phyloP scores from a whole-genome alignment of 495 filamentous ascomycete genomes.

The Neurospora cerealis region DNA sequence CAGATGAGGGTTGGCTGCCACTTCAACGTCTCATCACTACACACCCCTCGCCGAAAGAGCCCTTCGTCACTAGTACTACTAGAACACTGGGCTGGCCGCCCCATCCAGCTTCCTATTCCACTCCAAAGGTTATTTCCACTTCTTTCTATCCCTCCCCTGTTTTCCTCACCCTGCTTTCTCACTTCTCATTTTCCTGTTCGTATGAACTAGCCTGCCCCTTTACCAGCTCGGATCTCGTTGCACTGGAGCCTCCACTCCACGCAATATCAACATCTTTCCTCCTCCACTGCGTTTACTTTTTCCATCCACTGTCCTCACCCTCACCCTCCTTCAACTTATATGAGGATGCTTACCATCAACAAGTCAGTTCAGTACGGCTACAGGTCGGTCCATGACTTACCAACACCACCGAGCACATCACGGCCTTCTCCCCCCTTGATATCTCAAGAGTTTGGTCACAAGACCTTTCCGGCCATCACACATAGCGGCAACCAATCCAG shows the following conservation, averaged over 20 bases:
- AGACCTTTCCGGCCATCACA: slow-evolving; percentile 27
- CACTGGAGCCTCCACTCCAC: background rate
- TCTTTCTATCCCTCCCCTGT: slow-evolving; percentile 18
- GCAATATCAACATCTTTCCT: slow-evolving; percentile 1
- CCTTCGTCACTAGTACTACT: slow-evolving; percentile 20
- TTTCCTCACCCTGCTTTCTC: slow-evolving; percentile 4
- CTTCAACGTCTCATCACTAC: slow-evolving; percentile 41
- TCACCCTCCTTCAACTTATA: slow-evolving; percentile 11
- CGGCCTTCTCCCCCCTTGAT: slow-evolving; percentile 51
- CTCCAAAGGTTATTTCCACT: slow-evolving; percentile 39
- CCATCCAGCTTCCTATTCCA: slow-evolving; percentile 38
- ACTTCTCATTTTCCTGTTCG: slow-evolving; percentile 4
- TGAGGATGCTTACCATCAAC: slow-evolving; percentile 58
- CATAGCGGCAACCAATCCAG: slow-evolving; percentile 32
- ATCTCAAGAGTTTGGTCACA: slow-evolving; percentile 38
- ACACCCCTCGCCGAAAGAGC: slow-evolving; percentile 32
- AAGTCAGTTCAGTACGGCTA: slow-evolving; percentile 57
- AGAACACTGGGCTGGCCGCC: slow-evolving; percentile 39
- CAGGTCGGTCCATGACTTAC: slow-evolving; percentile 60
- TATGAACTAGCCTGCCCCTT: background rate
- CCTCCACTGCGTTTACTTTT: slow-evolving; percentile 9
- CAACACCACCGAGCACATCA: slow-evolving; percentile 48
- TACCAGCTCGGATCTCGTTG: background rate
- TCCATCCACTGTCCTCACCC: background rate
- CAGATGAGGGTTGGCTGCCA: slow-evolving; percentile 39